These are phyloP conservation scores for Magnolia changhungtana DNA, from an alignment of 164 flowering plant species.

Conservation along the genomic window DNA sequence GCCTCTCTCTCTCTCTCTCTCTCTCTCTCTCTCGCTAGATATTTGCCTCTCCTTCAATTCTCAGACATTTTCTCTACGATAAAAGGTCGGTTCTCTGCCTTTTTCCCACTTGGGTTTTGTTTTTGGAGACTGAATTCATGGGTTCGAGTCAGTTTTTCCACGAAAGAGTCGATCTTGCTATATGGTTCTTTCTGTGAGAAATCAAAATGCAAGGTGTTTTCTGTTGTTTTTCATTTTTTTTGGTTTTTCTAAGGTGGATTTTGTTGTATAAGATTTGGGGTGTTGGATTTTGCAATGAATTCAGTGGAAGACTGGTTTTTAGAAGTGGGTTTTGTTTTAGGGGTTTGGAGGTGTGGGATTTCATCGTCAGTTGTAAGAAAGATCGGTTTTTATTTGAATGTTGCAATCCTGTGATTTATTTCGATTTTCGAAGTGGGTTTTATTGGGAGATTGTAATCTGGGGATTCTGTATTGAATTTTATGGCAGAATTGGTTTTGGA, in stretches of 20 bases:
- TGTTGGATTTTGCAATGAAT: background rate
- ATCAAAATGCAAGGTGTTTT: background rate
- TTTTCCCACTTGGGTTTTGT: background rate
- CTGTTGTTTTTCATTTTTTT: background rate
- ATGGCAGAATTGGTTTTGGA: too few species aligned
- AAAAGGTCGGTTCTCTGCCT: too few species aligned
- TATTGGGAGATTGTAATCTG: too few species aligned
- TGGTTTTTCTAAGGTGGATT: background rate
- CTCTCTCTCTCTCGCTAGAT: background rate
- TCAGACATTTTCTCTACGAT: too few species aligned
- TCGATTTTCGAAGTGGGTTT: background rate
- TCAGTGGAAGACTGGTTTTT: background rate
- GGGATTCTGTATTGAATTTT: too few species aligned
- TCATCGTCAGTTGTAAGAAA: background rate
- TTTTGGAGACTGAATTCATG: background rate
- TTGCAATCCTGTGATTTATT: background rate
- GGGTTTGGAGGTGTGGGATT: background rate
- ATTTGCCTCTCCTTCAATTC: background rate
- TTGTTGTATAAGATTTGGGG: background rate
- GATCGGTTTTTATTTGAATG: background rate
- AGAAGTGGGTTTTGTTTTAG: background rate
- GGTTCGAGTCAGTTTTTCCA: background rate
- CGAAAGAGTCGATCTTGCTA: background rate
- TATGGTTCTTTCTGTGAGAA: background rate
- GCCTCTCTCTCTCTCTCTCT: background rate